A percentile compares a stretch with the other conserved stretches of the same genome.
These are phyloP conservation scores for Pseudovirgaria hyperparasitica DNA, from an alignment of 2,329 filamentous ascomycete species.

Conservation along the genomic window DNA sequence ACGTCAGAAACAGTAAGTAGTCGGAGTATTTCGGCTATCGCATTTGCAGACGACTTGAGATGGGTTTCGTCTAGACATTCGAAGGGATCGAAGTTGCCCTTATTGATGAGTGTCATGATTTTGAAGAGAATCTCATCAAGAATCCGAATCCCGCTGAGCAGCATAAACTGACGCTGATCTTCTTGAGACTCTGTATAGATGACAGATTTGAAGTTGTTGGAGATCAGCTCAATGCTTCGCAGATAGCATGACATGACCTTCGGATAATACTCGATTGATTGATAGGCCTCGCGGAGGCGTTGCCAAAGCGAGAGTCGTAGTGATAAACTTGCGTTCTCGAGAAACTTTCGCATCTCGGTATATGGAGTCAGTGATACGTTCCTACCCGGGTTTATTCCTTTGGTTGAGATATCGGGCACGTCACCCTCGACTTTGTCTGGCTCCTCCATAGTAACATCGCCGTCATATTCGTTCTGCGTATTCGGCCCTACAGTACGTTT, in stretches of 20 bases:
- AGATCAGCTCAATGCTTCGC: constrained; percentile 72
- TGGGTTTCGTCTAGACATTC: constrained; percentile 77
- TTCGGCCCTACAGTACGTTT: neutral
- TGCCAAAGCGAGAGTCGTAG: constrained; percentile 82
- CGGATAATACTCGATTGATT: constrained; percentile 68
- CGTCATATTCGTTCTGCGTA: neutral
- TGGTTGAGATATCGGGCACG: constrained; percentile 4
- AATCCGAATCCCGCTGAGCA: constrained; percentile 67
- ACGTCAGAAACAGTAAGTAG: constrained; percentile 69
- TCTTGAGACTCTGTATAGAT: constrained; percentile 42
- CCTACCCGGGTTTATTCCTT: constrained; percentile 5
- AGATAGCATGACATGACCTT: constrained; percentile 83
- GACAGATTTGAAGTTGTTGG: constrained; percentile 52
- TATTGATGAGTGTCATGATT: constrained; percentile 49
- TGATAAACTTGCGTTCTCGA: constrained; percentile 69
- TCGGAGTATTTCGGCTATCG: constrained; percentile 57
- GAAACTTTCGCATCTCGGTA: constrained; percentile 72
- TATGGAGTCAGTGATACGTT: constrained; percentile 27
- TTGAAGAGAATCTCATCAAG: constrained; percentile 65
- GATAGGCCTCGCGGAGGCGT: constrained; percentile 79
- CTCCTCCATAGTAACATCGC: neutral
- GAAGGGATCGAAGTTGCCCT: constrained; percentile 57
- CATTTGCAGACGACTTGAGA: constrained; percentile 57
- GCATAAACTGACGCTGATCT: constrained; percentile 53
- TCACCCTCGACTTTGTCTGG: neutral